phyloP scores from a whole-genome alignment of 2,329 filamentous ascomycete genomes.

The Colletotrichum sublineola region DNA sequence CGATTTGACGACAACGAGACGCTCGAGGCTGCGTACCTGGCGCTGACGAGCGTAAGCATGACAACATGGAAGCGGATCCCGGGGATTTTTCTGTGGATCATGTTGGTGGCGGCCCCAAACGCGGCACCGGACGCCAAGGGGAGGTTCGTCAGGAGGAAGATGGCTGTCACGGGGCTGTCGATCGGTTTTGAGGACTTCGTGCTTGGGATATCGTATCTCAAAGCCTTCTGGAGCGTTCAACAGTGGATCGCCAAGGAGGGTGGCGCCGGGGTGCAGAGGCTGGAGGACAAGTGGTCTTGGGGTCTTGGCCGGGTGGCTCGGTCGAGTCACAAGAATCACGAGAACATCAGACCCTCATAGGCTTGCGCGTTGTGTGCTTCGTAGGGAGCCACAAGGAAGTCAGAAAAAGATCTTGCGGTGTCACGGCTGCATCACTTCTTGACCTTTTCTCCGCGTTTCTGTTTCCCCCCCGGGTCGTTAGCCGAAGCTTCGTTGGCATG shows the following conservation, averaged over 20 bases:
- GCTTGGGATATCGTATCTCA: slow-evolving; percentile 46
- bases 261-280: slow-evolving; percentile 23
- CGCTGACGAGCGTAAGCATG: slow-evolving; percentile 46
- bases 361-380: slow-evolving; percentile 15
- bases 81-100: slow-evolving; percentile 50
- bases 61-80: slow-evolving; percentile 49
- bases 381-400: neutral
- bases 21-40: slow-evolving; percentile 45
- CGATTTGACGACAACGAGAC: slow-evolving; percentile 41
- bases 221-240: slow-evolving; percentile 48
- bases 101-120: slow-evolving; percentile 47
- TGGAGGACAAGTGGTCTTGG: slow-evolving; percentile 39
- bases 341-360: slow-evolving; percentile 16
- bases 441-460: neutral
- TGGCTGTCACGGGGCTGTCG: slow-evolving; percentile 47
- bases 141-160: slow-evolving; percentile 49
- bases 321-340: slow-evolving; percentile 4
- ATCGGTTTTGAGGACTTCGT: slow-evolving; percentile 48
- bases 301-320: slow-evolving; percentile 16
- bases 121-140: slow-evolving; percentile 46
- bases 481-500: slow-evolving; percentile 46
- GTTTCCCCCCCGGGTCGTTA: slow-evolving; percentile 6
- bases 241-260: slow-evolving; percentile 46
- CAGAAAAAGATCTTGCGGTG: slow-evolving; percentile 3
- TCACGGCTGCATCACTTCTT: slow-evolving; percentile 14